phyloP scores from a whole-genome alignment of 2,329 filamentous ascomycete genomes.

The Phoma herbarum region DNA sequence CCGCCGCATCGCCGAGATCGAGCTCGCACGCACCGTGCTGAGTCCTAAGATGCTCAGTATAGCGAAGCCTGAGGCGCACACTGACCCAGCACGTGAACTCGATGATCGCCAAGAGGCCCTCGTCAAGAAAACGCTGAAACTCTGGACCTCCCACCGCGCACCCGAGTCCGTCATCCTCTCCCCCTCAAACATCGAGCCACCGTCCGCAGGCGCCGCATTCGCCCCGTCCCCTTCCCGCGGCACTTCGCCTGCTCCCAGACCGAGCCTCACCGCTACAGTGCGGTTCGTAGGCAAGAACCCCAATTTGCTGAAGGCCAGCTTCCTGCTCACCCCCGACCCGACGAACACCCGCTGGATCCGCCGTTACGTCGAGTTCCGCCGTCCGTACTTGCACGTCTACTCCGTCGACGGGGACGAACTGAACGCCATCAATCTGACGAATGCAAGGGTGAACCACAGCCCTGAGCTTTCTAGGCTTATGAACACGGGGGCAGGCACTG shows the following conservation, averaged over 20 bases:
- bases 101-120: slow-evolving; percentile 53
- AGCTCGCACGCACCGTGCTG: slow-evolving; percentile 74
- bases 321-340: slow-evolving; percentile 83
- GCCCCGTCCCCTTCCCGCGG: slow-evolving; percentile 51
- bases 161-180: slow-evolving; percentile 58
- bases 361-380: slow-evolving; percentile 89
- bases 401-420: slow-evolving; percentile 89
- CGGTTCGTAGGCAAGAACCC: slow-evolving; percentile 80
- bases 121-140: slow-evolving; percentile 64
- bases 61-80: slow-evolving; percentile 23
- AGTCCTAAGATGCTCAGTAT: slow-evolving; percentile 58
- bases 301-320: slow-evolving; percentile 79
- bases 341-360: slow-evolving; percentile 87
- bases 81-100: slow-evolving; percentile 24
- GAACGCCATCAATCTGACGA: slow-evolving; percentile 85
- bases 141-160: slow-evolving; percentile 66
- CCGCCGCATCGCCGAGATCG: slow-evolving; percentile 79
- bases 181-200: slow-evolving; percentile 69
- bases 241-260: slow-evolving; percentile 53
- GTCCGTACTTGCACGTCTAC: slow-evolving; percentile 92
- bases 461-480: slow-evolving; percentile 86
- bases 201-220: slow-evolving; percentile 66
- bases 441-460: slow-evolving; percentile 89
- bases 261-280: slow-evolving; percentile 77
- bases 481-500: background rate